Conservation (phyloP, 2,329 filamentous ascomycete species). For the Chaetomium strumarium region DNA sequence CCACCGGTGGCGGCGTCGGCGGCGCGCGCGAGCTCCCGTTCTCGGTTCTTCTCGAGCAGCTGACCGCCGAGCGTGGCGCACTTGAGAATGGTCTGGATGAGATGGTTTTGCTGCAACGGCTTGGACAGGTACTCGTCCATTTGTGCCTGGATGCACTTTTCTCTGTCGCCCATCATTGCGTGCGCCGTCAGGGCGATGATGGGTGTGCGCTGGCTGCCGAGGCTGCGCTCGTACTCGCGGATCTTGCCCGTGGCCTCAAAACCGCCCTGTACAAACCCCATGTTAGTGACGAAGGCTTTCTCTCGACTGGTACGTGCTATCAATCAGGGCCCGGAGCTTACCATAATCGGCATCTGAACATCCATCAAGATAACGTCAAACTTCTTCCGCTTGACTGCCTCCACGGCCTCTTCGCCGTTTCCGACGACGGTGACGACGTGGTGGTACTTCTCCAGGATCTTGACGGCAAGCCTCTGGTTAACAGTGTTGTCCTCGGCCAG, state of each 20-base stretch:
- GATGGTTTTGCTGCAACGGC: slow-evolving; percentile 90
- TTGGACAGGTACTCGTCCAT: slow-evolving; percentile 99
- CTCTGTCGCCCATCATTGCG: slow-evolving; percentile 96
- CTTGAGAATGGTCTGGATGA: slow-evolving; percentile 96
- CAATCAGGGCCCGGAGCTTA: slow-evolving; percentile 36
- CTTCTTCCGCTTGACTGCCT: slow-evolving; percentile 83
- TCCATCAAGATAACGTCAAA: slow-evolving; percentile 99
- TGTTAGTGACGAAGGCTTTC: slow-evolving; percentile 37
- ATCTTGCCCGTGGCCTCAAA: slow-evolving; percentile 98
- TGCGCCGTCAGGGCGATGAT: slow-evolving; percentile 97
- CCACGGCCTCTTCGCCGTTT: slow-evolving; percentile 88
- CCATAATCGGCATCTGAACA: slow-evolving; percentile 99
- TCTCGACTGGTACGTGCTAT: no score
- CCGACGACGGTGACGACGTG: slow-evolving; percentile 88
- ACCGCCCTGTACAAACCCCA: slow-evolving; percentile 58
- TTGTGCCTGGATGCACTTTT: slow-evolving; percentile 96
- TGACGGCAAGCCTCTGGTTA: slow-evolving; percentile 91
- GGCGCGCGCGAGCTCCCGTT: slow-evolving; percentile 51
- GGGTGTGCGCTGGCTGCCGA: slow-evolving; percentile 75
- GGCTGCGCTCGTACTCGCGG: slow-evolving; percentile 82
- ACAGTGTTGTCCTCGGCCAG: slow-evolving; percentile 96
- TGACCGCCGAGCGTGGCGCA: slow-evolving; percentile 87
- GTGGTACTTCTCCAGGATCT: slow-evolving; percentile 96
- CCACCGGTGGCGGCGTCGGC: slow-evolving; percentile 42
- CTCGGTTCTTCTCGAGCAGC: slow-evolving; percentile 69